Conservation (phyloP, 2,329 filamentous ascomycete species). For the Rugonectria rugulosa region DNA sequence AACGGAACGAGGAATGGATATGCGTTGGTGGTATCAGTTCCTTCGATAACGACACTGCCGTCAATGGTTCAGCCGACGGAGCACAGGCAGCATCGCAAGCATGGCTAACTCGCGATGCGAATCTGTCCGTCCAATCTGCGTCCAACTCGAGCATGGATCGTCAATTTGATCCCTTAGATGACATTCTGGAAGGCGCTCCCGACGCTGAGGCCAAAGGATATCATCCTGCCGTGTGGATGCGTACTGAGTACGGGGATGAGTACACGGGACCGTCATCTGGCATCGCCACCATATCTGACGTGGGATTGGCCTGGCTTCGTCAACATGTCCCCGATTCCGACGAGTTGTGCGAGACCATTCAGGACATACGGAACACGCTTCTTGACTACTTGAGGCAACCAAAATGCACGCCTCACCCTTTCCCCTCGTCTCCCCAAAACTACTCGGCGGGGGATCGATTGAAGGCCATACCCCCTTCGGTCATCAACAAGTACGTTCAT, state of each 20-base stretch:
- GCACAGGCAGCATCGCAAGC: neutral
- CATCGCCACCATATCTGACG: constrained; percentile 4
- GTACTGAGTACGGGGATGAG: constrained; percentile 1
- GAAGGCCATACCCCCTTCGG: neutral
- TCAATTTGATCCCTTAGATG: neutral
- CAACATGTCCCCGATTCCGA: neutral
- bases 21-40: neutral
- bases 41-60: neutral
- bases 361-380: neutral
- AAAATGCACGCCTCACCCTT: neutral
- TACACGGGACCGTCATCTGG: constrained; percentile 18
- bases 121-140: neutral
- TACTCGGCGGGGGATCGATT: neutral
- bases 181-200: neutral
- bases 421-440: neutral
- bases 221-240: constrained; percentile 6
- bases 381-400: neutral
- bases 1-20: neutral
- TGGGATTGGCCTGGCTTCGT: constrained; percentile 11
- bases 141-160: neutral
- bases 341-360: neutral
- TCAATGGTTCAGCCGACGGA: neutral
- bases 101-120: neutral
- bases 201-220: neutral
- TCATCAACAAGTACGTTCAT: neutral